phyloP scores from a whole-genome alignment of 352 stramenopile species.

The Pythium periplocum region DNA sequence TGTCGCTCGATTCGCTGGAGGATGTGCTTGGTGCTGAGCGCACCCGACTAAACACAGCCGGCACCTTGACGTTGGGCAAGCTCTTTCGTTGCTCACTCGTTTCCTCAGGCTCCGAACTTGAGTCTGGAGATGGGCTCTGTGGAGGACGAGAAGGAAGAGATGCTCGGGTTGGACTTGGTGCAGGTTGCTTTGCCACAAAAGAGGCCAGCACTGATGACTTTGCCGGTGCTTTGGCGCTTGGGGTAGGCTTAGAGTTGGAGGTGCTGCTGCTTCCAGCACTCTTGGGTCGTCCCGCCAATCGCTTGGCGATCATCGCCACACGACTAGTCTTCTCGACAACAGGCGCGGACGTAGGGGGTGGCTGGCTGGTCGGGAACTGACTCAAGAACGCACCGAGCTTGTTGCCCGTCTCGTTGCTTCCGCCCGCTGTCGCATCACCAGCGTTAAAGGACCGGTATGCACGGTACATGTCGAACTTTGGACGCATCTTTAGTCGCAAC shows the following conservation, averaged over 20 bases:
- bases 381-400: constrained; percentile 60
- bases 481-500: constrained; percentile 52
- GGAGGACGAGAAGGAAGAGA: too few relatives aligned
- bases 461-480: constrained; percentile 21
- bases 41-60: constrained; percentile 14
- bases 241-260: too few relatives aligned
- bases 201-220: too few relatives aligned
- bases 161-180: too few relatives aligned
- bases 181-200: too few relatives aligned
- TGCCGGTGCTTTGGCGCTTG: too few relatives aligned
- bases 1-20: neutral
- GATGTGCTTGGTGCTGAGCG: neutral
- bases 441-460: neutral
- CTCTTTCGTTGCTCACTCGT: constrained; percentile 1
- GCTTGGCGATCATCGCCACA: constrained; percentile 6
- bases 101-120: constrained; percentile 20
- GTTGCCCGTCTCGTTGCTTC: constrained; percentile 8
- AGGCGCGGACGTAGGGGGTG: constrained; percentile 15
- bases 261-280: too few relatives aligned
- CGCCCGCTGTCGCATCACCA: too few relatives aligned
- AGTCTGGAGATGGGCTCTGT: constrained; percentile 1
- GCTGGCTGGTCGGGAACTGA: constrained; percentile 39
- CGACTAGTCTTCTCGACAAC: constrained; percentile 14
- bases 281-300: neutral
- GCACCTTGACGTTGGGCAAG: constrained; percentile 20